Base-by-base conservation (phyloP, 495 filamentous ascomycete species). In the Terfezia boudieri region DNA sequence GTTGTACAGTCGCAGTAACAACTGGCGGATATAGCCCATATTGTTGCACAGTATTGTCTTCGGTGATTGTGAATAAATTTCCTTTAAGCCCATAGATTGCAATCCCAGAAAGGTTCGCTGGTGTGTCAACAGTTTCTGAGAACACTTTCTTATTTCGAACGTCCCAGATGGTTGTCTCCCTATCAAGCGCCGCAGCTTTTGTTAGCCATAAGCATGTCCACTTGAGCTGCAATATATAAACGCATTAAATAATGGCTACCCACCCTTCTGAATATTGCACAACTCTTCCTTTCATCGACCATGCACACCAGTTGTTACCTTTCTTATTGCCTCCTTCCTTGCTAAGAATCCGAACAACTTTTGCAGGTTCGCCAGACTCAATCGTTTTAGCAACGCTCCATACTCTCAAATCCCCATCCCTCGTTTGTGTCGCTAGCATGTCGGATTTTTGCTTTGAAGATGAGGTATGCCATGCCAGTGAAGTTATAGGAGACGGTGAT, bases 231-330 rank as follows among this genome's bases (percentile, higher is more conserved):
- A 20, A 22, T 14, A 9, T 4, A 26, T 26, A 22, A 32, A 32
- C 26, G 26, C 7, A 32, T 32, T 32, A 32, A 32, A 20, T 20
- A 14, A 36, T 36, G 43, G 37, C n/a, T 58, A 76, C 86, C 72
- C 69, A 95, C 89, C 84, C 78, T 68, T 95, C 86, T 8, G 86
- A 78, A 69, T 78, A 89, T 69, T 99, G 90, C 52, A 99, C 75
- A 57, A 99, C 86, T 59, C 84, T 81, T 32, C 90, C 90, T 70
- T 93, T 94, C 70, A 93, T 96, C 4, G 92, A 96, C 90, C 90
- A 99, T 23, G 77, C 83, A 74, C 94, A 84, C 89, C 89, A 99
- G 66, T 94, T 93, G 17, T 82, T 84, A 9, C 86, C 86, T 11
- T 78, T 68, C 36, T 77, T 70, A 53, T 74, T 82, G 58, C 77